Evolutionary conservation across 2,329 filamentous ascomycete species (phyloP), one percentile per base, ranked within the genome.

Genomic region (Beauveria caledonica): DNA sequence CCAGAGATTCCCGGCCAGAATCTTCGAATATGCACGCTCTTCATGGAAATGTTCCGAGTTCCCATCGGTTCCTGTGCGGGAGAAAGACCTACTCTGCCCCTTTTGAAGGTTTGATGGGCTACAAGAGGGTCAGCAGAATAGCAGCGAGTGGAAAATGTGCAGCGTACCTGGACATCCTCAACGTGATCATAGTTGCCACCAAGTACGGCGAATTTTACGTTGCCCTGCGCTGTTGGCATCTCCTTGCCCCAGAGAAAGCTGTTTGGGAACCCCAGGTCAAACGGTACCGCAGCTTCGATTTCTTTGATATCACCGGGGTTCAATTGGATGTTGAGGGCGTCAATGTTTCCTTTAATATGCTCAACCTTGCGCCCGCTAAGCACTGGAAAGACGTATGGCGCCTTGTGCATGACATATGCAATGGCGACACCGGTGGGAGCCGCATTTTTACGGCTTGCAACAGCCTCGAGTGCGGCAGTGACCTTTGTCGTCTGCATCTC

Each of bases 351-450:
- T 68, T 86, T 81, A 45, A 92, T 74, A 68, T 92, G 87, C 54
- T 86, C 83, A 10, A 89, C 71, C 66, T 85, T 90, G 11, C 87
- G 80, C 0, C 86, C 86, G 11, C 88, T 88, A 5, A 90, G 77
- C 45, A 92, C 84, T 1, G 89, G 89, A 68, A 89, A 90, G 13
- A 91, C 85, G 66, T 89, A 84, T 0, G 86, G 82, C 0, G 85
- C 77, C 74, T 91, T 90, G 64, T 84, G 80, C 78, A 89, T 81
- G 15, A 91, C 84, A 68, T 92, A 92, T 2, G 88, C 88, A 25
- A 92, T 73, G 9, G 88, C 88, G 60, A 81, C 70, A 63, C 76
- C 77, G 17, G 77, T 79, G 63, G 80, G 72, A 57, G 70, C 65
- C 2, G 75, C 77, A 63, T 71, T 69, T 64, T 77, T 77, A 62